Conservation (phyloP, 78 protist species). For the Chrysochromulina tobinii region DNA sequence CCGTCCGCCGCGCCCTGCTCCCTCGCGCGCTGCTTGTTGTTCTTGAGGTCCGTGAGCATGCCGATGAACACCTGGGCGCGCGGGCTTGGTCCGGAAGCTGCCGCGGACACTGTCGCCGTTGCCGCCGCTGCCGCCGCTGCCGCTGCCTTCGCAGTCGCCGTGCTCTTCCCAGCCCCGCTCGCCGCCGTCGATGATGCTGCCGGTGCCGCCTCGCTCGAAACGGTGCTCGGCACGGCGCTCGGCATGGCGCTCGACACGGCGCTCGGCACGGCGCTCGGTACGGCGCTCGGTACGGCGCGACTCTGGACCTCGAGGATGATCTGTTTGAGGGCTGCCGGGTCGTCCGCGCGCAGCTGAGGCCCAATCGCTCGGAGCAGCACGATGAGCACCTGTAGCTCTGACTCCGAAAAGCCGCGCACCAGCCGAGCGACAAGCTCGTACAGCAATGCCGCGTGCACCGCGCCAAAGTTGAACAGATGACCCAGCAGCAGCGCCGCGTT, state of each 20-base stretch:
- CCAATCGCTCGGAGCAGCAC: neutral
- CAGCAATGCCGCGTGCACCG: neutral
- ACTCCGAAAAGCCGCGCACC: neutral
- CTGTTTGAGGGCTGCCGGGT: neutral
- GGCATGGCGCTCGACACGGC: too few species aligned
- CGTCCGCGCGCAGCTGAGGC: neutral
- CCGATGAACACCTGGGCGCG: neutral
- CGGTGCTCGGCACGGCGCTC: too few species aligned
- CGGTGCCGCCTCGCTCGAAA: too few species aligned
- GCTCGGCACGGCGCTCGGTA: too few species aligned
- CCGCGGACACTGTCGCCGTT: too few species aligned
- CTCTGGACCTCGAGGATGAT: too few species aligned
- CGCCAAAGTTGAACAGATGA: neutral
- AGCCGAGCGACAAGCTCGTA: neutral
- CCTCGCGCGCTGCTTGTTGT: neutral
- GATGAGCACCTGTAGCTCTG: neutral
- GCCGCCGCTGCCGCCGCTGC: too few species aligned
- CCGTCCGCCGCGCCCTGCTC: neutral
- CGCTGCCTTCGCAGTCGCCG: too few species aligned
- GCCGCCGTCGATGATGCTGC: too few species aligned
- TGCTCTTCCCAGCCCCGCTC: too few species aligned
- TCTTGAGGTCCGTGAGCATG: neutral
- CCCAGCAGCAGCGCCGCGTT: neutral
- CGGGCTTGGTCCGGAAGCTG: too few species aligned
- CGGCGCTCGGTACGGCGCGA: neutral